Conservation (phyloP, 2,329 filamentous ascomycete genomes). For the Coniochaeta sp. region DNA sequence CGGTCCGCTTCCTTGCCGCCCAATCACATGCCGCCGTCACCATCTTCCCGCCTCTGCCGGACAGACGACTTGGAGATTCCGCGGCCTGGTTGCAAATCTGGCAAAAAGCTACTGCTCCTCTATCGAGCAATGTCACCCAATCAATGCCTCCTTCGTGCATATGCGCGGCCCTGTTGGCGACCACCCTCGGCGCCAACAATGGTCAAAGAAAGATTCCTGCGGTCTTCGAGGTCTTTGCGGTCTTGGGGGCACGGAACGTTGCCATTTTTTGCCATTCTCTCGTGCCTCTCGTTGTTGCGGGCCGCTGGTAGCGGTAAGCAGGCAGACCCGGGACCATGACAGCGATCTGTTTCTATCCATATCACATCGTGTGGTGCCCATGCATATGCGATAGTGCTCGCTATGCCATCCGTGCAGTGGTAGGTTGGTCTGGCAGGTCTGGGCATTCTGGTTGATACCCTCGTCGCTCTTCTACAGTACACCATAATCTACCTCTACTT, state of each 20-base stretch:
- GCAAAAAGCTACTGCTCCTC: not conserved
- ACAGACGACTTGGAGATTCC: not conserved
- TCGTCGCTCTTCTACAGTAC: not conserved
- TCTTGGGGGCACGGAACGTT: not conserved
- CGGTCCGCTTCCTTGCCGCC: constrained; percentile 10
- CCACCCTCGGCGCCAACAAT: constrained; percentile 3
- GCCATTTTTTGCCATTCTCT: not conserved
- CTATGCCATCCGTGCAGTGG: not conserved
- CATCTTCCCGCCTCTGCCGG: constrained; percentile 7
- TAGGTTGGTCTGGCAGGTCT: no score
- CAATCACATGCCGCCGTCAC: constrained; percentile 13
- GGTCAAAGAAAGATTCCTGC: not conserved
- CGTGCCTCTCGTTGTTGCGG: not conserved
- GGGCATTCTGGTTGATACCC: not conserved
- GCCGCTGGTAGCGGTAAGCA: not conserved
- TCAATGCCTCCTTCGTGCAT: constrained; percentile 1
- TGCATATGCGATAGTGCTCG: not conserved
- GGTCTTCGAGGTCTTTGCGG: not conserved
- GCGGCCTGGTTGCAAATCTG: not conserved
- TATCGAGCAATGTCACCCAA: not conserved
- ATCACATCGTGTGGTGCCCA: not conserved
- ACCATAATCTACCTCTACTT: not conserved
- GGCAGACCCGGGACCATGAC: not conserved
- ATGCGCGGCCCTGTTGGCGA: constrained; percentile 2
- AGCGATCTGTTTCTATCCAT: not conserved